phyloP scores from a whole-genome alignment of 441 rosid species.

The Euphorbia schlechtendalii region DNA sequence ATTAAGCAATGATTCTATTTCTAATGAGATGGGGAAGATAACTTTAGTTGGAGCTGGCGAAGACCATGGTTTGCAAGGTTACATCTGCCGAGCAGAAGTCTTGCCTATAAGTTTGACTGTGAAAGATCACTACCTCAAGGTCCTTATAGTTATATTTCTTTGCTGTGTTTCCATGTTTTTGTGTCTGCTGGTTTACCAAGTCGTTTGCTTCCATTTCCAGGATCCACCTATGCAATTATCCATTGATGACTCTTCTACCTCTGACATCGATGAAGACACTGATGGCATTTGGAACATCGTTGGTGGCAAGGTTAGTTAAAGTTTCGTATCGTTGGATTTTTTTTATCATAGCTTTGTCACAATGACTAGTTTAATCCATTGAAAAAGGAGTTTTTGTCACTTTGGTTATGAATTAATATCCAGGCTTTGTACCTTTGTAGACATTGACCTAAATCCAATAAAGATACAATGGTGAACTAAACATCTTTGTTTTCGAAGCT shows the following conservation, averaged over 20 bases:
- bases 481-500: too few relatives aligned
- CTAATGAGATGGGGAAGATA: constrained; percentile 29
- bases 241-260: constrained; percentile 44
- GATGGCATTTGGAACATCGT: constrained; percentile 69
- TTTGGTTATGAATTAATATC: background rate
- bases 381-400: background rate
- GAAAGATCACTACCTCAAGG: constrained; percentile 43
- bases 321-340: background rate
- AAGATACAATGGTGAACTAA: background rate
- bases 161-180: too few relatives aligned
- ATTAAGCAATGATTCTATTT: constrained; percentile 20
- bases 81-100: constrained; percentile 39
- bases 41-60: constrained; percentile 32
- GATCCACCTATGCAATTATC: constrained; percentile 52
- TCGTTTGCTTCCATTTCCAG: constrained; percentile 29
- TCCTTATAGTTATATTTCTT: constrained; percentile 20
- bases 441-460: background rate
- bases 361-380: background rate
- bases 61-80: constrained; percentile 43
- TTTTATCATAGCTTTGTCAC: background rate
- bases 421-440: background rate
- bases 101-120: constrained; percentile 33
- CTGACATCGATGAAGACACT: constrained; percentile 51
- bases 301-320: constrained; percentile 60
- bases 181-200: background rate